Evolutionary conservation across 2,329 filamentous ascomycete species (phyloP), one percentile per base, ranked within the genome.

Genomic region (Pezicula rhizophila): DNA sequence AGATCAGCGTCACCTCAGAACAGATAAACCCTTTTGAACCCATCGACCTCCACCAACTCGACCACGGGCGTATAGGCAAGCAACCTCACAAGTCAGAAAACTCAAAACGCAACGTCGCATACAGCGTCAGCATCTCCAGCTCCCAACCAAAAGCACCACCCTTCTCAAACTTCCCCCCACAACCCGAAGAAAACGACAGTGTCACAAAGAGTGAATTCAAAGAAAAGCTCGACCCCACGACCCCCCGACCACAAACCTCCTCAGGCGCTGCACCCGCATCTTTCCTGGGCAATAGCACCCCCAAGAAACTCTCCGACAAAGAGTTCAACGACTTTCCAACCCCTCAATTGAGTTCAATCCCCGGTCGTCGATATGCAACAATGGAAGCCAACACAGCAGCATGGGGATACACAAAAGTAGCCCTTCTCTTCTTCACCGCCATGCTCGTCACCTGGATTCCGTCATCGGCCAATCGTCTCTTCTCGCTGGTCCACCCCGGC

Each of bases 391-490:
- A 77, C 61, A 82, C 75, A 33, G 83, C 83, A 2, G 79, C 82
- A 1, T 84, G 80, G 80, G 76, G 78, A 1, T 88, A 88, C 62
- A 79, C 83, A 48, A 85, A 85, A 58, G 85, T 84, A 42, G 77
- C 85, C 0, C 71, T 87, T 25, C 73, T 88, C 8, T 87, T 88
- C 72, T 88, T 88, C 66, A 74, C 80, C 1, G 84, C 84, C 1
- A 75, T 89, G 51, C 71, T 87, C 45, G 76, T 88, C 23, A 87
- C 85, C 5, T 89, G 85, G 85, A 80, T 91, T 49, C 89, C 80
- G 1, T 90, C 86, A 1, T 87, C 83, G 18, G 77, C 85, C 51
- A 93, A 95, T 64, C 77, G 89, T 8, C 77, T 91, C 14, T 90
- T 86, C 66, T 80, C 80, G 3, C 72, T 90, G 14, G 72, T 82